Percentiles rank a stretch among this genome's conserved stretches.
Evolutionary conservation across 441 rosid genomes (phyloP).

Genomic region (Gossypium armourianum): DNA sequence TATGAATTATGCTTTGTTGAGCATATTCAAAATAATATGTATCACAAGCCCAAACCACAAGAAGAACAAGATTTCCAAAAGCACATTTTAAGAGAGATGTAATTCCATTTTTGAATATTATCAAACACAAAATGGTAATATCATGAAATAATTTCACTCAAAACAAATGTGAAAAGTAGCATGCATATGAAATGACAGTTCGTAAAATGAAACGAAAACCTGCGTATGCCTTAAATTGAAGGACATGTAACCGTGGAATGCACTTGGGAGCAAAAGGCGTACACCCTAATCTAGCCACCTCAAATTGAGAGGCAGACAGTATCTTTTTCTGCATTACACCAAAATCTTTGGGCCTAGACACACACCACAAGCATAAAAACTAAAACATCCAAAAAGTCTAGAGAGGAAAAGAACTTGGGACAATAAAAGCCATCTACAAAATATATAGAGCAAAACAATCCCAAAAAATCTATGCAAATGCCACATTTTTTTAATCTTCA

Average conservation of each 20-base stretch:
- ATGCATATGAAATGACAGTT: neutral
- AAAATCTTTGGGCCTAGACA: neutral
- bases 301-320: neutral
- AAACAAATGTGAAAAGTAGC: neutral
- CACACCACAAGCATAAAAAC: neutral
- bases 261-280: neutral
- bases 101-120: neutral
- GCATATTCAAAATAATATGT: neutral
- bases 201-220: neutral
- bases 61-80: neutral
- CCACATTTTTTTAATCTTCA: neutral
- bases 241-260: neutral
- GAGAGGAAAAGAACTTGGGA: neutral
- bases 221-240: neutral
- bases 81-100: neutral
- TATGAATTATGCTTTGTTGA: neutral
- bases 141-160: neutral
- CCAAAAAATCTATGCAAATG: neutral
- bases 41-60: neutral
- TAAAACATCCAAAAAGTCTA: neutral
- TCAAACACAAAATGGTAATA: neutral
- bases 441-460: neutral
- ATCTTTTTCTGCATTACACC: neutral
- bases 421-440: slow-evolving; percentile 4
- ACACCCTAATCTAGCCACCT: neutral